phyloP scores from a whole-genome alignment of 2,329 filamentous ascomycete species.

The Chaetoscypha palmicola region DNA sequence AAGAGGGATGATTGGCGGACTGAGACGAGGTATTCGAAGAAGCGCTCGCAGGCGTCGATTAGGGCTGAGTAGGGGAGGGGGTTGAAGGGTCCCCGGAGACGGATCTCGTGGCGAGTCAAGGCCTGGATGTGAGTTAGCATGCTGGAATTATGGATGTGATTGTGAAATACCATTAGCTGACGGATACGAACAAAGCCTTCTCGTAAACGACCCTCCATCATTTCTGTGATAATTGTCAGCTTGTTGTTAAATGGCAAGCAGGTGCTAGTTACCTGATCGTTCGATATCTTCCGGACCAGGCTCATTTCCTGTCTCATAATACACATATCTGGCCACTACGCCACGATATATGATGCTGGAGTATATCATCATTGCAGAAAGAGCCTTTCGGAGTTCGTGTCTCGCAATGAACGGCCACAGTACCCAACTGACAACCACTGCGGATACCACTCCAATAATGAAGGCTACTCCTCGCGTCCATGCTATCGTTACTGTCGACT shows the following conservation, averaged over 20 bases:
- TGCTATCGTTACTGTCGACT: slow-evolving; percentile 36
- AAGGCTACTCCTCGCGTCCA: slow-evolving; percentile 44
- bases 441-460: slow-evolving; percentile 45
- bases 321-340: slow-evolving; percentile 50
- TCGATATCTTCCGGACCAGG: slow-evolving; percentile 45
- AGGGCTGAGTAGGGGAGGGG: slow-evolving; percentile 49
- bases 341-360: slow-evolving; percentile 49
- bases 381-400: slow-evolving; percentile 48
- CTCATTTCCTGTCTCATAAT: slow-evolving; percentile 47
- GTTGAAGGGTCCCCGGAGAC: slow-evolving; percentile 50
- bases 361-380: slow-evolving; percentile 51
- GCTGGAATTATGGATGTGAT: neutral
- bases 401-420: slow-evolving; percentile 56
- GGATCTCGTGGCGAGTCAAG: slow-evolving; percentile 52
- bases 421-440: slow-evolving; percentile 51
- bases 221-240: too few species aligned
- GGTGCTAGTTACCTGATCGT: slow-evolving; percentile 37
- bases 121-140: slow-evolving; percentile 28
- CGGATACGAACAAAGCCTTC: slow-evolving; percentile 53
- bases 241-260: too few species aligned
- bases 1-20: slow-evolving; percentile 52
- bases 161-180: slow-evolving; percentile 38
- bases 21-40: slow-evolving; percentile 52
- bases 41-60: slow-evolving; percentile 48
- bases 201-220: slow-evolving; percentile 51